These are phyloP conservation scores for Colletotrichum destructivum DNA, from an alignment of 2,329 filamentous ascomycete species.

Conservation along the genomic window DNA sequence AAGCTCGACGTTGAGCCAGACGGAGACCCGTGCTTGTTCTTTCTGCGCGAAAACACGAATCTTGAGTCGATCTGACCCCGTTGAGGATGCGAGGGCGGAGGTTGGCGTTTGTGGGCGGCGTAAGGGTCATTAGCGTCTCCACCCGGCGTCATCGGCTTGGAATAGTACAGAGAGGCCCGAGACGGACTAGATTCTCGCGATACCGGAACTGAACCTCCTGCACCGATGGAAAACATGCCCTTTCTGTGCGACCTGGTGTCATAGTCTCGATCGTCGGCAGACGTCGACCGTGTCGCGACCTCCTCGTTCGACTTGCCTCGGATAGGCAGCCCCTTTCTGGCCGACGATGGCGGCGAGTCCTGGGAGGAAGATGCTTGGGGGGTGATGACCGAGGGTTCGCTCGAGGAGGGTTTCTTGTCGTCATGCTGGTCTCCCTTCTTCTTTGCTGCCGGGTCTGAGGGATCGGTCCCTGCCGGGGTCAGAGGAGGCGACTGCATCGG, in stretches of 20 bases:
- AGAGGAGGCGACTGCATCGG: constrained; percentile 90
- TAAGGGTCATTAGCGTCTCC: constrained; percentile 90
- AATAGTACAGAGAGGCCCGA: constrained; percentile 74
- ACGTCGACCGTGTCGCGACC: constrained; percentile 59
- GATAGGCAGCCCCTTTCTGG: constrained; percentile 57
- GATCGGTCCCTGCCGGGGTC: constrained; percentile 83
- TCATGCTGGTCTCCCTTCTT: constrained; percentile 49
- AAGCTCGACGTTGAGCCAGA: constrained; percentile 66
- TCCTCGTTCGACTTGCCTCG: constrained; percentile 61
- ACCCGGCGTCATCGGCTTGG: constrained; percentile 82
- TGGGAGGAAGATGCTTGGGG: constrained; percentile 76
- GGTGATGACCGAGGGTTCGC: constrained; percentile 70
- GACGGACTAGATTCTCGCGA: constrained; percentile 77
- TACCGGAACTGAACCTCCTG: constrained; percentile 67
- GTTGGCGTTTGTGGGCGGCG: constrained; percentile 83
- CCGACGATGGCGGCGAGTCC: constrained; percentile 61
- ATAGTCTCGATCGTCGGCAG: constrained; percentile 54
- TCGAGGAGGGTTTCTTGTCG: constrained; percentile 53
- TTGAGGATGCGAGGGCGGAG: constrained; percentile 75
- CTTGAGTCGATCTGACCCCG: constrained; percentile 79
- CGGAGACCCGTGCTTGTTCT: constrained; percentile 72
- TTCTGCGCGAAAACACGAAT: constrained; percentile 86
- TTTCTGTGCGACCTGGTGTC: constrained; percentile 62
- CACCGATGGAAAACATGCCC: constrained; percentile 68
- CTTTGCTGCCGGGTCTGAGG: constrained; percentile 55